Conservation (phyloP, 805 yeast species). For the Teunomyces stri region DNA sequence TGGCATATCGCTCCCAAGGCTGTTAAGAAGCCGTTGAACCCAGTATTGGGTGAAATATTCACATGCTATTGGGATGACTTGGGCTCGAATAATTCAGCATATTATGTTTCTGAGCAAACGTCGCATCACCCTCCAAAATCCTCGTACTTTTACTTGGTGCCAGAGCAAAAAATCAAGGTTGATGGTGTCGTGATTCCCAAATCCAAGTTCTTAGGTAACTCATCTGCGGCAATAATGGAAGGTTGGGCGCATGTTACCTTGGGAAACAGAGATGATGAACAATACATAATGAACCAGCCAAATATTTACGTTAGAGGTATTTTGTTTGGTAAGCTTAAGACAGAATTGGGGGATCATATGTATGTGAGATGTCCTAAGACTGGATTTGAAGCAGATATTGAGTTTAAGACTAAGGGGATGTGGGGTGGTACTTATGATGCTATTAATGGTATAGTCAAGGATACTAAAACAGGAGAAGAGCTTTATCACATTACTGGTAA, state of each 20-base stretch:
- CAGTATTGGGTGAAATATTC: constrained; percentile 88
- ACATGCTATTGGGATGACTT: constrained; percentile 91
- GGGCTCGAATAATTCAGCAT: constrained; percentile 63
- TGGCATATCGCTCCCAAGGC: constrained; percentile 99
- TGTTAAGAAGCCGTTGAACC: constrained; percentile 94
- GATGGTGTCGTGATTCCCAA: constrained; percentile 89
- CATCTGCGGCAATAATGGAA: constrained; percentile 97
- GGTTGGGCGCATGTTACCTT: constrained; percentile 76
- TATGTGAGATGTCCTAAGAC: constrained; percentile 59
- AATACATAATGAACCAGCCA: constrained; percentile 87
- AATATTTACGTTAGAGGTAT: constrained; percentile 94
- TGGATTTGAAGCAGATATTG: constrained; percentile 72
- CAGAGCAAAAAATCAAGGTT: constrained; percentile 74
- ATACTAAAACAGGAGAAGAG: constrained; percentile 46
- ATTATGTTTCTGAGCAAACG: constrained; percentile 89
- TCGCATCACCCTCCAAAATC: constrained; percentile 99
- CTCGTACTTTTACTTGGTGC: constrained; percentile 84
- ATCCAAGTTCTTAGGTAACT: constrained; percentile 88
- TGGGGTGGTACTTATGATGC: constrained; percentile 90
- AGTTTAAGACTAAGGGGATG: constrained; percentile 93
- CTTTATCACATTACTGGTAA: constrained; percentile 77
- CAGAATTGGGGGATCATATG: constrained; percentile 92
- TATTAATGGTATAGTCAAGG: constrained; percentile 69
- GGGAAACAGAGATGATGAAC: constrained; percentile 62
- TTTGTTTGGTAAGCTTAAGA: constrained; percentile 82